Conservation (phyloP, 805 yeast species). For the Pichia insulana region DNA sequence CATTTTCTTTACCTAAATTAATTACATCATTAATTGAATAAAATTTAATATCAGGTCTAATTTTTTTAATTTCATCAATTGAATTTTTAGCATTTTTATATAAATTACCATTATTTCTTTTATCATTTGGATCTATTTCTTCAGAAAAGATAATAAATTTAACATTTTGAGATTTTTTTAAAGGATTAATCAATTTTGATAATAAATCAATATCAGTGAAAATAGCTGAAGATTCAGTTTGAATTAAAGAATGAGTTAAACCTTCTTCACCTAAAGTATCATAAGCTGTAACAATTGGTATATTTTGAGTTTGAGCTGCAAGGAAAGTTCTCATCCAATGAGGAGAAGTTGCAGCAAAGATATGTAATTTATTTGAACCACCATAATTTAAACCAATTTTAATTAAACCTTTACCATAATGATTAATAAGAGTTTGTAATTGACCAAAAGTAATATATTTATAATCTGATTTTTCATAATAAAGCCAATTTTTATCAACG, state of each 20-base stretch:
- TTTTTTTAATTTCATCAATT: slow-evolving; percentile 45
- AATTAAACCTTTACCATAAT: slow-evolving; percentile 67
- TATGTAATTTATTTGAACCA: slow-evolving; percentile 57
- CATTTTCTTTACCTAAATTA: slow-evolving; percentile 49
- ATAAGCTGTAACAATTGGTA: slow-evolving; percentile 91
- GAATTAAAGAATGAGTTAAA: slow-evolving; percentile 72
- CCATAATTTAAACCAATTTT: slow-evolving; percentile 62
- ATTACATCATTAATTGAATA: slow-evolving; percentile 57
- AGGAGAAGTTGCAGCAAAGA: slow-evolving; percentile 81
- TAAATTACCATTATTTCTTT: slow-evolving; percentile 51
- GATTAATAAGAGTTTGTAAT: slow-evolving; percentile 39
- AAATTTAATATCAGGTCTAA: slow-evolving; percentile 72
- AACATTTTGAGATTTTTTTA: slow-evolving; percentile 51
- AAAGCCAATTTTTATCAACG: slow-evolving; percentile 83
- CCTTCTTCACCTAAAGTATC: slow-evolving; percentile 91
- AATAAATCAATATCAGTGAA: slow-evolving; percentile 79
- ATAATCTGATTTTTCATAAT: slow-evolving; percentile 71
- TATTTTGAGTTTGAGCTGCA: slow-evolving; percentile 68
- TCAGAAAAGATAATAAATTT: slow-evolving; percentile 68
- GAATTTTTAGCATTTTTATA: slow-evolving; percentile 52
- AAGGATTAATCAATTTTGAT: slow-evolving; percentile 58
- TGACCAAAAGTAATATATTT: slow-evolving; percentile 55
- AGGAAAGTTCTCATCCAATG: slow-evolving; percentile 86
- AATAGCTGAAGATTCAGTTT: slow-evolving; percentile 71
- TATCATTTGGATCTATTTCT: slow-evolving; percentile 49